Percentiles rank a stretch among this genome's conserved stretches.
phyloP scores from a whole-genome alignment of 2,329 filamentous ascomycete genomes.

The Fonsecaea multimorphosa region DNA sequence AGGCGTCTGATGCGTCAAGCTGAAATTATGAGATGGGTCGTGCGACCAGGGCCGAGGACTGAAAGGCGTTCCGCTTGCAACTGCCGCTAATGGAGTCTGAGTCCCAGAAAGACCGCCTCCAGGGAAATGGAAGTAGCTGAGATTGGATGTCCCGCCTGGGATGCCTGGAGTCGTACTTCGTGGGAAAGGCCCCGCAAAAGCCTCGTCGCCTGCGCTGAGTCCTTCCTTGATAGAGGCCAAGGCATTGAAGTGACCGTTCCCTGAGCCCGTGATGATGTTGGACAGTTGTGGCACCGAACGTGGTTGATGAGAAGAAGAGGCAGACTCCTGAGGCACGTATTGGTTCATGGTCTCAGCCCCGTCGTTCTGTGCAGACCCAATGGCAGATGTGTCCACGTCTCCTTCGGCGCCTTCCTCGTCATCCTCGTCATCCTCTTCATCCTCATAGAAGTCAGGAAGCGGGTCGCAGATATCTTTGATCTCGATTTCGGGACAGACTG shows the following conservation, averaged over 20 bases:
- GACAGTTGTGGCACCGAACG: constrained; percentile 41
- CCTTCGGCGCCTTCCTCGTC: constrained; percentile 47
- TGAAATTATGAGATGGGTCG: constrained; percentile 4
- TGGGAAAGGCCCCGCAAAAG: constrained; percentile 51
- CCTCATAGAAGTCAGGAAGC: constrained; percentile 93
- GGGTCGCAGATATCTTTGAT: constrained; percentile 98
- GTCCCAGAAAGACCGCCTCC: constrained; percentile 56
- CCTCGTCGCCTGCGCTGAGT: constrained; percentile 43
- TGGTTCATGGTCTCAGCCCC: not conserved
- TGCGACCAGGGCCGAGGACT: constrained; percentile 41
- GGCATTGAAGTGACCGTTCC: constrained; percentile 44
- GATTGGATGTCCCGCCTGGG: constrained; percentile 57
- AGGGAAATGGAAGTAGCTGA: constrained; percentile 56
- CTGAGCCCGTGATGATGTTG: constrained; percentile 43
- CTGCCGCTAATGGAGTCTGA: constrained; percentile 56
- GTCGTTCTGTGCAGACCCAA: not conserved
- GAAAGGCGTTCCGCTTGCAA: constrained; percentile 52
- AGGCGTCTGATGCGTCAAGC: not conserved
- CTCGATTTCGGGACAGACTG: constrained; percentile 79
- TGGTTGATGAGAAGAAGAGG: constrained; percentile 37
- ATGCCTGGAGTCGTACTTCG: constrained; percentile 56
- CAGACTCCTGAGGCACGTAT: not conserved
- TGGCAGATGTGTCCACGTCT: constrained; percentile 7
- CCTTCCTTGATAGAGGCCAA: constrained; percentile 35
- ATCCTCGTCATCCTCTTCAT: constrained; percentile 63